Evolutionary conservation across 805 yeast genomes (phyloP), one percentile per base, ranked within the genome.

Genomic region (Wickerhamomyces alni): DNA sequence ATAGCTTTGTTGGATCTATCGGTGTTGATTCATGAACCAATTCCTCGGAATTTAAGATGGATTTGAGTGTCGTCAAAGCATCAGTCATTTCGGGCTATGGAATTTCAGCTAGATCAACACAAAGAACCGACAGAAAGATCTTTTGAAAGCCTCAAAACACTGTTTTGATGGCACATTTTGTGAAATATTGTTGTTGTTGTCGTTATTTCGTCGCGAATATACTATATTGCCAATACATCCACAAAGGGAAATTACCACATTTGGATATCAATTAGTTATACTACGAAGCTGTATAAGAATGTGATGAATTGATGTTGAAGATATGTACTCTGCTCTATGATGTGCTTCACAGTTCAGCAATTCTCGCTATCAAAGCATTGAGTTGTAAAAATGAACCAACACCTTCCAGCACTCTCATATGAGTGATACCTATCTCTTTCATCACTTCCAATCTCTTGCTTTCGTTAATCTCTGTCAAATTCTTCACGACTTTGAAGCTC

Each of bases 321-420:
- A 11, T n/a, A n/a, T n/a, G n/a, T n/a, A n/a, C n/a, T n/a, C n/a
- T n/a, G n/a, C n/a, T n/a, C n/a, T n/a, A n/a, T n/a, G n/a, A n/a
- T n/a, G n/a, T n/a, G n/a, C n/a, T 30, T 31, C 26, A 32, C 25
- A 48, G 18, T 17, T 41, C 45, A 3, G 46, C 34, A 9, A 69
- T 58, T 50, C 72, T 81, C 17, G 95, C 82, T 34, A 87, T 63
- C 66, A 93, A 69, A 7, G 96, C 94, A 36, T 87, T 81, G 45
- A 93, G 62, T 57, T 93, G 99, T 43, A 93, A 65, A 57, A 83
- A 83, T 0, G 95, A 80, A 10, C 87, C 77, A 4, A 93, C 95
- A 46, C 99, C 99, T 62, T 93, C 98, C 36, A 93, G 66, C 2
- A 93, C 81, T 45, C 96, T 69, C 89, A 93, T 82, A 57, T 93